Base-by-base conservation (phyloP, 2,329 filamentous ascomycete genomes). In the Fusarium sp. region DNA sequence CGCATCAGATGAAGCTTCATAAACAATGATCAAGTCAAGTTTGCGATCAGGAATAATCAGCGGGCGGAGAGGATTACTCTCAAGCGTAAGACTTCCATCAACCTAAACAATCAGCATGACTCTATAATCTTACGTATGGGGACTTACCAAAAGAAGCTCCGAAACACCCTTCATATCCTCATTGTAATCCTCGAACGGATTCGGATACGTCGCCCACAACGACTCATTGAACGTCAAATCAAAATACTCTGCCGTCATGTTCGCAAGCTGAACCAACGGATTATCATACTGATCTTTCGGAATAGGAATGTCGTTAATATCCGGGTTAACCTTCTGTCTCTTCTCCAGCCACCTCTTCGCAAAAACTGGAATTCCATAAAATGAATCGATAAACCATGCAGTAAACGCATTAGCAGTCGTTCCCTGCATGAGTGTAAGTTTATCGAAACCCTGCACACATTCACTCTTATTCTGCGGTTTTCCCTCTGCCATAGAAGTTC, bases 401-500 rank as follows among this genome's bases (percentile, higher is more conserved):
- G 72, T 72, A 21, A 79, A 80, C 0, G 80, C 80, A 38, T 77
- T 65, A 1, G 77, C 69, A 1, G 80, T 79, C 1, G 78, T 75
- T 1, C 81, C 81, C 25, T 81, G 75, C 46, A 81, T 71, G 4
- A 81, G 71, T 16, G 77, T 79, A 8, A 75, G 57, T 35, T 80
- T 80, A 33, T 82, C 81, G 6, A 82, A 82, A 0, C 80, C 80
- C 18, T 58, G 43, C 3, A 80, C 77, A 15, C 80, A 82, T 42
- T 77, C 47, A 21, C 71, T 79, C 19, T 40, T 69, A 54, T 82
- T 79, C 37, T 75, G 69, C 0, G 71, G 63, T 10, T 64, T 69
- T 5, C 80, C 80, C 8, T 77, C 61, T 1, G 62, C 46, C 74
- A 82, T 79, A 6, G 72, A 49, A 3, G 79, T 80, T 11, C 80